Conservation (phyloP, 345 rosid genomes). For the Gynandropsis gynandra region DNA sequence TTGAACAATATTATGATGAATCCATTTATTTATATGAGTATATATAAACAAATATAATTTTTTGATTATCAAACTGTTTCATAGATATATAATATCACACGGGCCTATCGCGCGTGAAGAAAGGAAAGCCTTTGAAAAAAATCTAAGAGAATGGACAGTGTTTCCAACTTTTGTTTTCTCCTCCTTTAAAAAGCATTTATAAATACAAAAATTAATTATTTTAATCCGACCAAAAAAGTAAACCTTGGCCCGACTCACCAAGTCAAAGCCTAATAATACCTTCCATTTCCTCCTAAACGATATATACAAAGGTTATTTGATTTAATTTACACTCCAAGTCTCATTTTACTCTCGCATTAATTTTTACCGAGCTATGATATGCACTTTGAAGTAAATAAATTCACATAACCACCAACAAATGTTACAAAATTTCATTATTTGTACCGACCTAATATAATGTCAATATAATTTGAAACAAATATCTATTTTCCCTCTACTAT, state of each 20-base stretch:
- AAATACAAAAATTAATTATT: background rate
- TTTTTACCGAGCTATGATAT: too few relatives aligned
- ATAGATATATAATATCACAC: too few relatives aligned
- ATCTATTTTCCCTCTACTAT: too few relatives aligned
- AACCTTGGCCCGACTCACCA: constrained; percentile 23
- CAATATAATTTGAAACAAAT: too few relatives aligned
- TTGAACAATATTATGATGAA: too few relatives aligned
- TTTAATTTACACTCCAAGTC: background rate
- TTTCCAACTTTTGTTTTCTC: constrained; percentile 11
- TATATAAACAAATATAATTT: too few relatives aligned
- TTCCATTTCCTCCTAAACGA: constrained; percentile 28
- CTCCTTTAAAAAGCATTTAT: background rate
- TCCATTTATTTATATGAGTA: background rate
- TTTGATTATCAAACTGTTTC: too few relatives aligned
- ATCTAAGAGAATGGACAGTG: constrained; percentile 22
- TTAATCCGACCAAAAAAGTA: constrained; percentile 19
- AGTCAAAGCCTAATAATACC: constrained; percentile 38
- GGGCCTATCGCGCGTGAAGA: constrained; percentile 5
- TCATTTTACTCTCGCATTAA: too few relatives aligned
- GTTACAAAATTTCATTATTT: too few relatives aligned
- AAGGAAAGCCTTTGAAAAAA: constrained; percentile 12
- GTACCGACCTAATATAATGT: too few relatives aligned
- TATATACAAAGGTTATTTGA: constrained; percentile 6
- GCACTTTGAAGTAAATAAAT: too few relatives aligned
- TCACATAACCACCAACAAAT: too few relatives aligned